Conservation (phyloP, 169 alveolate species). For the Plasmodium coatneyi region DNA sequence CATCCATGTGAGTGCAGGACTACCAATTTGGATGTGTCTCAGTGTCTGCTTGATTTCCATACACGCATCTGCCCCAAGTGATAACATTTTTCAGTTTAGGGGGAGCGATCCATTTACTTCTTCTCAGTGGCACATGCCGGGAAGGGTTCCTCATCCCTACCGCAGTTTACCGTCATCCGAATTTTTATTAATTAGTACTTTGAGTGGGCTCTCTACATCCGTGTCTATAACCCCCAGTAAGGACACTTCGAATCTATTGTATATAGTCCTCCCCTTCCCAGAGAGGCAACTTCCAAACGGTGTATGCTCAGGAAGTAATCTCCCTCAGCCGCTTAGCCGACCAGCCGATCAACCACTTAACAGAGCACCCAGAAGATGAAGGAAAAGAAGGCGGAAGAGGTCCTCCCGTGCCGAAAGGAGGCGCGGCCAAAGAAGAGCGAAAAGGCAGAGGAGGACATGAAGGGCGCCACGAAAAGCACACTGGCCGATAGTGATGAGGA, state of each 20-base stretch:
- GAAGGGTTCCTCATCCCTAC: background rate
- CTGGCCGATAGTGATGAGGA: constrained; percentile 65
- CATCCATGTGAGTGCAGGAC: background rate
- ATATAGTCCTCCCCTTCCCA: background rate
- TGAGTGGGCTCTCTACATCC: background rate
- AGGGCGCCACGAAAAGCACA: constrained; percentile 44
- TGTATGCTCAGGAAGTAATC: background rate
- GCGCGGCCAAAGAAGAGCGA: background rate
- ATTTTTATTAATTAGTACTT: no score
- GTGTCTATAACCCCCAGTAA: background rate
- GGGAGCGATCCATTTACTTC: background rate
- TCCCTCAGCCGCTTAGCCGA: background rate
- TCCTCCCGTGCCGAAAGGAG: background rate
- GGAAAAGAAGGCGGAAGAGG: constrained; percentile 11
- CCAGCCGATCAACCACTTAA: background rate
- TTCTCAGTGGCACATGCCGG: background rate
- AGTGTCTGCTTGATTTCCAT: background rate
- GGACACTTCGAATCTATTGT: background rate
- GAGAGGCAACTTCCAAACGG: background rate
- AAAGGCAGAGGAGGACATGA: constrained; percentile 5
- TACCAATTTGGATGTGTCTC: background rate
- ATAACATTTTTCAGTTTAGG: background rate
- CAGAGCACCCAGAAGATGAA: background rate
- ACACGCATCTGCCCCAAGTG: background rate
- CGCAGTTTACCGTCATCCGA: background rate